Evolutionary conservation across 768 basidiomycete species (phyloP).

Genomic region (Gloeophyllum trabeum): DNA sequence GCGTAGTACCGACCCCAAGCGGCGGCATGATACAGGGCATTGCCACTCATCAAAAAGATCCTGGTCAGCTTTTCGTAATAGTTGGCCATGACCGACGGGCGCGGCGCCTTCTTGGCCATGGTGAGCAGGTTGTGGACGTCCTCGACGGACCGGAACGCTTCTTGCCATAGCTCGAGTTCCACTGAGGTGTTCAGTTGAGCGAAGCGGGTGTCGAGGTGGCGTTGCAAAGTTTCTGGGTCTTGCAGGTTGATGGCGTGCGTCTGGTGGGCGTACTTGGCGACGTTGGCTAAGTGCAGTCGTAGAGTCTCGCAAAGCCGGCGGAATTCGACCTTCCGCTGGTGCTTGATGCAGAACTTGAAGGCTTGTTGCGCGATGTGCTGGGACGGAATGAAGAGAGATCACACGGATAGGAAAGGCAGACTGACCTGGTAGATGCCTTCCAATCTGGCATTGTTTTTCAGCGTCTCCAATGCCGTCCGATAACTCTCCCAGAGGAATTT

Average conservation of each 20-base stretch:
- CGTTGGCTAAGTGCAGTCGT: slow-evolving; percentile 87
- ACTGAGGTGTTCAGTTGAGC: slow-evolving; percentile 94
- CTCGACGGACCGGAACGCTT: slow-evolving; percentile 96
- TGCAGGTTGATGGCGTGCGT: slow-evolving; percentile 91
- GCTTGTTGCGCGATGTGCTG: slow-evolving; percentile 96
- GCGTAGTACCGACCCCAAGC: slow-evolving; percentile 86
- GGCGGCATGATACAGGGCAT: slow-evolving; percentile 91
- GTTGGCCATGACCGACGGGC: slow-evolving; percentile 95
- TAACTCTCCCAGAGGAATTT: slow-evolving; percentile 99
- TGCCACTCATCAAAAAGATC: slow-evolving; percentile 93
- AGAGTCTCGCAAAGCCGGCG: slow-evolving; percentile 93
- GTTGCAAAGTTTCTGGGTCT: slow-evolving; percentile 89
- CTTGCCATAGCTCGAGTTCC: slow-evolving; percentile 98
- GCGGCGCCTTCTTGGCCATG: slow-evolving; percentile 86
- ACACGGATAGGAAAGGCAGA: not conserved
- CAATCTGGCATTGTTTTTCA: slow-evolving; percentile 90
- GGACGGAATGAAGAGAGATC: not conserved
- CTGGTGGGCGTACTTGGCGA: slow-evolving; percentile 92
- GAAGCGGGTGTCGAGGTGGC: slow-evolving; percentile 94
- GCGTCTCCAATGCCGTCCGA: slow-evolving; percentile 86
- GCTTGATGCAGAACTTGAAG: slow-evolving; percentile 91
- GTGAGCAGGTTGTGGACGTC: slow-evolving; percentile 94
- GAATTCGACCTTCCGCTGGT: slow-evolving; percentile 94
- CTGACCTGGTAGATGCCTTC: slow-evolving; percentile 90
- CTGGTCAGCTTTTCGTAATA: slow-evolving; percentile 97